These are phyloP conservation scores for Cornus kousa DNA, from an alignment of 148 eudicot species.

Conservation along the genomic window DNA sequence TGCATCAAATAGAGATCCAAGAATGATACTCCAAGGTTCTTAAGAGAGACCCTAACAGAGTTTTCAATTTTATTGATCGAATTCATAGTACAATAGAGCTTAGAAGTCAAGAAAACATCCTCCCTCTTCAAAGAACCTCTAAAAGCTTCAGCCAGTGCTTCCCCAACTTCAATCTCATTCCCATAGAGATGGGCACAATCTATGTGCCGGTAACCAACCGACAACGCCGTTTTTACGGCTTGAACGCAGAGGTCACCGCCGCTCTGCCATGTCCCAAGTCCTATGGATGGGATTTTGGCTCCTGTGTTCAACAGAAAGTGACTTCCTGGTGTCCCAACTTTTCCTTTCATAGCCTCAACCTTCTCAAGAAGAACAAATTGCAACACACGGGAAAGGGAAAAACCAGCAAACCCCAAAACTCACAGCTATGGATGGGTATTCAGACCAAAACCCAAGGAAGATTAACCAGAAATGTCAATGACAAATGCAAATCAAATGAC, in stretches of 20 bases:
- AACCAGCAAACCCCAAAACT: background rate
- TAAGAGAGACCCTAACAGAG: conserved; percentile 30
- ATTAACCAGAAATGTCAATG: background rate
- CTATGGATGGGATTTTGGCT: conserved; percentile 30
- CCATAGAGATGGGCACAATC: conserved; percentile 38
- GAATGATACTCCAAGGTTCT: conserved; percentile 32
- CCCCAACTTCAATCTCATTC: conserved; percentile 34
- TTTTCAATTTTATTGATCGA: conserved; percentile 35
- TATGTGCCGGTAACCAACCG: conserved; percentile 30
- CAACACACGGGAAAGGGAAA: too few relatives aligned
- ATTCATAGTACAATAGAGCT: conserved; percentile 30
- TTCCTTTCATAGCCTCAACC: conserved; percentile 24
- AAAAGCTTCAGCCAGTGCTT: conserved; percentile 25
- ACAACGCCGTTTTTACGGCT: conserved; percentile 26
- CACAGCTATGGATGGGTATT: background rate
- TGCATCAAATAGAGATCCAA: conserved; percentile 41
- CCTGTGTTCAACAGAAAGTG: conserved; percentile 30
- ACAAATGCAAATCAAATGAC: conserved; percentile 1
- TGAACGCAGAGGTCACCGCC: conserved; percentile 31
- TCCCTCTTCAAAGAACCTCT: conserved; percentile 29
- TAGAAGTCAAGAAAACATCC: conserved; percentile 34
- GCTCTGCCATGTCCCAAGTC: conserved; percentile 39
- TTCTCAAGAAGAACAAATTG: background rate
- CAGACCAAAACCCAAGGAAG: background rate
- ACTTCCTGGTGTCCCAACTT: conserved; percentile 21